A percentile compares a stretch with the other conserved stretches of the same genome.
phyloP scores from a whole-genome alignment of 371 early-diverging fungal genomes.

The Apophysomyces sp. region DNA sequence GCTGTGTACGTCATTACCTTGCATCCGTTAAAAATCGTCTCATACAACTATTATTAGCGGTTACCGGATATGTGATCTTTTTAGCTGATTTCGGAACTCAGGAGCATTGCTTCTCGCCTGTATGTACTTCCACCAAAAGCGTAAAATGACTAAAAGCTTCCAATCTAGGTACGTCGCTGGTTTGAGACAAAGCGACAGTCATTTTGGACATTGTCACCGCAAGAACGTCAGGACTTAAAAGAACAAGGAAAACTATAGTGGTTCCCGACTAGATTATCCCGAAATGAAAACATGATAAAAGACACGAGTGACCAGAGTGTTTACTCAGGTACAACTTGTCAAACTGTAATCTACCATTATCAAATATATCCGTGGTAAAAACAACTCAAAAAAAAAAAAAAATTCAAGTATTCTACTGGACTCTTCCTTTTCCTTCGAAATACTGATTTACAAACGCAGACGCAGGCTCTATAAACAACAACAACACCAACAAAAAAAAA shows the following conservation, averaged over 20 bases:
- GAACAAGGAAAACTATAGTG: conserved; percentile 40
- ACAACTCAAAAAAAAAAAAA: too few relatives aligned
- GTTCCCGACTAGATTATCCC: background rate
- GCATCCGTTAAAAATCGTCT: background rate
- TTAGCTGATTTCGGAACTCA: conserved; percentile 50
- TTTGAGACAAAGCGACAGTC: conserved; percentile 32
- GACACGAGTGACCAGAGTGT: background rate
- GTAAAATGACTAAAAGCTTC: background rate
- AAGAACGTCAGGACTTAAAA: conserved; percentile 41
- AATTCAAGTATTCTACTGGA: too few relatives aligned
- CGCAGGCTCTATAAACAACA: background rate
- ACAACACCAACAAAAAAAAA: background rate
- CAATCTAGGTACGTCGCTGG: conserved; percentile 41
- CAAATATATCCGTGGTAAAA: too few relatives aligned
- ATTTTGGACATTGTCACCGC: conserved; percentile 41
- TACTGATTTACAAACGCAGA: background rate
- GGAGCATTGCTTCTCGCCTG: conserved; percentile 48
- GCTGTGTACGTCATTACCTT: conserved; percentile 23
- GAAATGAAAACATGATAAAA: background rate
- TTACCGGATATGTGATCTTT: conserved; percentile 42
- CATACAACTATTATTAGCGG: conserved; percentile 10
- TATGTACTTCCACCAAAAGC: conserved; percentile 13
- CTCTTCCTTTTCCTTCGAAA: background rate
- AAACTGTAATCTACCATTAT: too few relatives aligned
- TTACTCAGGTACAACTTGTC: too few relatives aligned